Base-by-base conservation (phyloP, 768 basidiomycete species). In the Panaeolus cyanescens region DNA sequence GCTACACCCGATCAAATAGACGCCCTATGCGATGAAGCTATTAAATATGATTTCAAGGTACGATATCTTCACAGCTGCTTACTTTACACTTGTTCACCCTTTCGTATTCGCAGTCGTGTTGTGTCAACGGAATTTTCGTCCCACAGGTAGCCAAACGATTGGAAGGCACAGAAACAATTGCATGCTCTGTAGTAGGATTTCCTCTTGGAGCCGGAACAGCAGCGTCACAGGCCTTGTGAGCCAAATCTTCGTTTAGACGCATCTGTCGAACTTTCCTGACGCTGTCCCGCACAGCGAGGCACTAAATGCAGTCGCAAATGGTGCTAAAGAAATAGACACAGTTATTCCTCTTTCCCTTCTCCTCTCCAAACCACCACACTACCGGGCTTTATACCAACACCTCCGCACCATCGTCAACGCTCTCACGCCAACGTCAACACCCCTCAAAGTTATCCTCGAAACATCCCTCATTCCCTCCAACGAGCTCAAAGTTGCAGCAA, bases 361-460 rank as follows among this genome's bases (percentile, higher is more conserved):
- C 6, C 77, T 82, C 60, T 68, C 78, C 2, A 64, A 71, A 7
- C 64, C 75, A 12, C 70, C 72, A 1, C 67, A 73, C 54, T 83
- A 79, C 58, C 53, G 65, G 0, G 64, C 73, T 8, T 71, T 83
- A 1, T 78, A 74, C 59, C 55, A 71, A 0, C 81, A 84, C 59
- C 77, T 85, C 50, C 60, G 63, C 13, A 70, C 75, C 1, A 79
- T 81, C 20, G 73, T 83, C 36, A 62, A 64, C 2, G 72, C 78
- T 0, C 74, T 76, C 1, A 57, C 61, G 6, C 70, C 70, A 0
- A 62, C 74, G 28, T 70, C 70, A 0, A 62, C 74, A 30, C 72
- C 74, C 1, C 79, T 84, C 45, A 84, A 85, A 62, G 82, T 84
- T 36, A 85, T 85, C 63, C 71, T 85, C 10, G 83, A 85, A 59